Conservation (phyloP, 805 yeast genomes). For the Ogataea haglerorum region DNA sequence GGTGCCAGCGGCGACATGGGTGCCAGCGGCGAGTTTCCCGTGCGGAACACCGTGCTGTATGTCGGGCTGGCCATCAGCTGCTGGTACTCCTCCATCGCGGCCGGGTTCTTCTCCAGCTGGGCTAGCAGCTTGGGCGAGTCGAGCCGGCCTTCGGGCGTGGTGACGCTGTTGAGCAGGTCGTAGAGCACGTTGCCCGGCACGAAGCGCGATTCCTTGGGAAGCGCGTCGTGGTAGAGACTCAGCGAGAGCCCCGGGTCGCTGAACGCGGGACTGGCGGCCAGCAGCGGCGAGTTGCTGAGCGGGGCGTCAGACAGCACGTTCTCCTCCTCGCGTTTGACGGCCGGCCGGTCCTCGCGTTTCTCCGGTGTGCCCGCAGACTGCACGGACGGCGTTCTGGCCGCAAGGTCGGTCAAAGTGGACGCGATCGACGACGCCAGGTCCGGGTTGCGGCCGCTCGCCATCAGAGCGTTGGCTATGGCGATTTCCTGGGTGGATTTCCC, state of each 20-base stretch:
- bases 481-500: slow-evolving; percentile 52
- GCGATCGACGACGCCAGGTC: slow-evolving; percentile 32
- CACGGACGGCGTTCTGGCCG: slow-evolving; percentile 6
- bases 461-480: slow-evolving; percentile 46
- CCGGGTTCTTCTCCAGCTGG: slow-evolving; percentile 23
- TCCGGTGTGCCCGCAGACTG: neutral
- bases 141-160: slow-evolving; percentile 19
- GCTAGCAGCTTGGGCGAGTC: slow-evolving; percentile 26
- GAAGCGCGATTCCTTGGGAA: slow-evolving; percentile 13
- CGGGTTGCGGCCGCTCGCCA: slow-evolving; percentile 51
- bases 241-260: slow-evolving; percentile 15
- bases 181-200: slow-evolving; percentile 22
- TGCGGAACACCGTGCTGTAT: slow-evolving; percentile 10
- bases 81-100: slow-evolving; percentile 25
- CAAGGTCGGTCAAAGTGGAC: slow-evolving; percentile 24
- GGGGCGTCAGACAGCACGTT: slow-evolving; percentile 15
- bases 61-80: slow-evolving; percentile 18
- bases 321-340: slow-evolving; percentile 3
- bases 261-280: slow-evolving; percentile 10
- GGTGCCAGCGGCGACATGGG: slow-evolving; percentile 14
- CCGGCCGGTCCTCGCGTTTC: neutral
- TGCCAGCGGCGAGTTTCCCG: slow-evolving; percentile 11
- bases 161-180: slow-evolving; percentile 21
- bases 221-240: slow-evolving; percentile 16
- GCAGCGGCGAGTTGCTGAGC: neutral